Evolutionary conservation across 495 filamentous ascomycete species (phyloP), one percentile per base, ranked within the genome.

Genomic region (Xylaria bambusicola): DNA sequence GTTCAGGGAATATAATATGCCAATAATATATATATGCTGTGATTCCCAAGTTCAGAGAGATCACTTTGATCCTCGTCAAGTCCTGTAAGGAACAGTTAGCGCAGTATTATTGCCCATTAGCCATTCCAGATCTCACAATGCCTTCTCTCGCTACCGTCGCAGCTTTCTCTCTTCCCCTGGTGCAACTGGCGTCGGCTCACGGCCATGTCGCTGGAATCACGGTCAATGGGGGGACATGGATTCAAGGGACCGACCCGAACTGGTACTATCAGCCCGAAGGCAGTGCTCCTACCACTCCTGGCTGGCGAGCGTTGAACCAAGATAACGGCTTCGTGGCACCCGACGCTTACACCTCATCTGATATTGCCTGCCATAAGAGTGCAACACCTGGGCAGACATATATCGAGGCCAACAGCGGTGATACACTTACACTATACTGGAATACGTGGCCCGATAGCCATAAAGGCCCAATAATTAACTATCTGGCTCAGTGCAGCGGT

Each of bases 401-500:
- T 27, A 65, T 70, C 26, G 55, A 60, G 5, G 70, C 71, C 21
- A 61, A 63, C 1, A 70, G 68, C 18, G 74, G 72, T 10, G 67
- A 69, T 54, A 68, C 64, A 6, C 67, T 75, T 52, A 67, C 65
- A 7, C 26, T 76, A n/a, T 72, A 77, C 47, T 83, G 80, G 80
- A 74, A 68, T 49, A 65, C 74, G 8, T 82, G 77, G 77, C 73
- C 77, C 35, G 73, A 73, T 0, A 62, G 53, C 29, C 66, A 89
- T 68, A 62, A 66, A 6, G 64, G 64, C 0, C 66, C 66, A 1
- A 24, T 66, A 12, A 64, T 69, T 60, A 80, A 81, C 64, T 89
- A 89, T 66, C 67, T 91, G 17, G 88, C 88, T 52, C 79, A 83
- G 64, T 90, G 86, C 76, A 80, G 80, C 40, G 83, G 84, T 15